phyloP scores from a whole-genome alignment of 768 basidiomycete genomes.

The Russula sp. region DNA sequence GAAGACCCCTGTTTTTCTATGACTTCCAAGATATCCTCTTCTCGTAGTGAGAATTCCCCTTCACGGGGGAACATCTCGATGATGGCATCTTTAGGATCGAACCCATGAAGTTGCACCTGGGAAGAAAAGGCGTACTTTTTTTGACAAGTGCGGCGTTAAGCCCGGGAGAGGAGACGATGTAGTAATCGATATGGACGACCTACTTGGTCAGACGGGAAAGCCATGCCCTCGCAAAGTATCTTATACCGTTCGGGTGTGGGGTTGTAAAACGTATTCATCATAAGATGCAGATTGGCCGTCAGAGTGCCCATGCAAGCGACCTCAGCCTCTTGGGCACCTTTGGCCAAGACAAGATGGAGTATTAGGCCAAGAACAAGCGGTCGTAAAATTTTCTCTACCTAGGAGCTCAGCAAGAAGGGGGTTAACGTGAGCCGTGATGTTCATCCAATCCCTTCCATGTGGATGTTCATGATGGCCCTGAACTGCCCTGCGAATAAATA shows the following conservation, averaged over 20 bases:
- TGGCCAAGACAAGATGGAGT: constrained; percentile 32
- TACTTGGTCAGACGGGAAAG: constrained; percentile 97
- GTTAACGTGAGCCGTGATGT: constrained; percentile 67
- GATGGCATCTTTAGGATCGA: constrained; percentile 68
- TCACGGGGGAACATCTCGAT: constrained; percentile 75
- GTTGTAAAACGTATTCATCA: constrained; percentile 93
- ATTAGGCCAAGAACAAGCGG: constrained; percentile 4
- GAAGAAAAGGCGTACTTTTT: constrained; percentile 92
- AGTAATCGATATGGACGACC: constrained; percentile 32
- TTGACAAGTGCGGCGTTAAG: constrained; percentile 14
- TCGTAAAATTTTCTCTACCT: constrained; percentile 48
- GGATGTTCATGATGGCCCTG: constrained; percentile 90
- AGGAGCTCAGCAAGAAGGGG: constrained; percentile 77
- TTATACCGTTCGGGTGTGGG: constrained; percentile 83
- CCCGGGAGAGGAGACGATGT: not conserved
- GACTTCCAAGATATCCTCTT: constrained; percentile 79
- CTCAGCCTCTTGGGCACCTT: constrained; percentile 85
- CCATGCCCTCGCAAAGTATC: constrained; percentile 90
- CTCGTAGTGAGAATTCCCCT: constrained; percentile 82
- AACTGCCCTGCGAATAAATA: constrained; percentile 59
- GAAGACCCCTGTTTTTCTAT: constrained; percentile 69
- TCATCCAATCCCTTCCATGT: constrained; percentile 78
- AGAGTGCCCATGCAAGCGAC: constrained; percentile 94
- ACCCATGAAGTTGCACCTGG: constrained; percentile 79
- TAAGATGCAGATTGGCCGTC: constrained; percentile 92